phyloP scores from a whole-genome alignment of 805 yeast genomes.

The Starmerella roubikii region DNA sequence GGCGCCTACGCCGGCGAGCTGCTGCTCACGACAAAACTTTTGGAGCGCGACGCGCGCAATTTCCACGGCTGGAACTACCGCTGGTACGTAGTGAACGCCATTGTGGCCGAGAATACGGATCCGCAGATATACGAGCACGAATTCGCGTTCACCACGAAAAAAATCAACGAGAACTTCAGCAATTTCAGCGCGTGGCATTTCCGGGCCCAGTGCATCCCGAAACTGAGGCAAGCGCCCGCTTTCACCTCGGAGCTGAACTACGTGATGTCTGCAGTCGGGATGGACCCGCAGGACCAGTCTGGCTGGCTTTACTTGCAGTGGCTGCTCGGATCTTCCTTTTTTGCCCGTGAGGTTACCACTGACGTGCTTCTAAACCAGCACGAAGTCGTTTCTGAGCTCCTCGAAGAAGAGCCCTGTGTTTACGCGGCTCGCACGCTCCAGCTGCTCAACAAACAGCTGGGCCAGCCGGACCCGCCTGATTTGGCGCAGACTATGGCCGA shows the following conservation, averaged over 20 bases:
- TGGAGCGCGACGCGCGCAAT: conserved; percentile 66
- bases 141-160: conserved; percentile 60
- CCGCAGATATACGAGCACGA: conserved; percentile 29
- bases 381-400: conserved; percentile 30
- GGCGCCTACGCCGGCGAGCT: conserved; percentile 56
- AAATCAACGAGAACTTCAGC: conserved; percentile 72
- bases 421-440: conserved; percentile 11
- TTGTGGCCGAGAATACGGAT: background rate
- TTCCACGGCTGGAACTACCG: conserved; percentile 95
- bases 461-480: conserved; percentile 1
- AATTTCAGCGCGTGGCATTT: conserved; percentile 96
- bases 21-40: conserved; percentile 49
- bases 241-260: conserved; percentile 48
- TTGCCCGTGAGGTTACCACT: conserved; percentile 33
- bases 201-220: conserved; percentile 54
- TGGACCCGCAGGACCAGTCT: conserved; percentile 89
- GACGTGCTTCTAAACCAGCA: conserved; percentile 63
- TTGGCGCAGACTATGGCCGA: conserved; percentile 24
- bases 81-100: conserved; percentile 41
- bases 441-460: background rate
- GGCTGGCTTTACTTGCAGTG: conserved; percentile 83
- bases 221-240: conserved; percentile 28
- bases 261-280: conserved; percentile 70
- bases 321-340: conserved; percentile 38
- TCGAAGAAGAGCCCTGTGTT: conserved; percentile 13